Evolutionary conservation across 345 rosid species (phyloP).

Genomic region (Brassica carinata): DNA sequence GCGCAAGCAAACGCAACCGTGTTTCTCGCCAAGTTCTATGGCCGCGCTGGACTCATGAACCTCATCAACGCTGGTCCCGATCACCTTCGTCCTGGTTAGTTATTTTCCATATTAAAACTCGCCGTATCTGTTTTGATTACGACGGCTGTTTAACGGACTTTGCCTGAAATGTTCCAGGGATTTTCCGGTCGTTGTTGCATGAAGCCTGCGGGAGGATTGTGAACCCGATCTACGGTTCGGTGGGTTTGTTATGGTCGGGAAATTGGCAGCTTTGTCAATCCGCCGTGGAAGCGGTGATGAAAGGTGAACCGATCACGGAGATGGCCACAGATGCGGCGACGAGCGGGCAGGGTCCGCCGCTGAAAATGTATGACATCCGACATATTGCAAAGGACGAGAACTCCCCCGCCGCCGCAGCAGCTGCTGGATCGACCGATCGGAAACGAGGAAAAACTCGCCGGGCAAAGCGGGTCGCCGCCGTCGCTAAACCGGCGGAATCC

Average conservation of each 20-base stretch:
- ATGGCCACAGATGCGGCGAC: constrained; percentile 79
- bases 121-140: background rate
- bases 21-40: constrained; percentile 89
- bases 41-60: constrained; percentile 86
- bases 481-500: constrained; percentile 4
- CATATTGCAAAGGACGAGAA: constrained; percentile 80
- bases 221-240: constrained; percentile 96
- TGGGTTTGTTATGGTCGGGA: constrained; percentile 90
- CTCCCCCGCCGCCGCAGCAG: constrained; percentile 30
- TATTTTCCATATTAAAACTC: background rate
- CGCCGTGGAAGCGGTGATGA: constrained; percentile 88
- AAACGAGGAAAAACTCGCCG: constrained; percentile 27
- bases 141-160: too few species aligned
- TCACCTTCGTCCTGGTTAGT: constrained; percentile 71
- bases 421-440: constrained; percentile 18
- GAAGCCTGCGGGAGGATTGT: constrained; percentile 99
- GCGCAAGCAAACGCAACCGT: constrained; percentile 84
- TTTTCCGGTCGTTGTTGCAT: constrained; percentile 87
- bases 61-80: constrained; percentile 77
- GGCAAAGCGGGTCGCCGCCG: background rate
- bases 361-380: constrained; percentile 85
- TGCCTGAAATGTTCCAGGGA: constrained; percentile 49
- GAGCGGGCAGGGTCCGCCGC: constrained; percentile 72
- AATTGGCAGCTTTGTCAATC: constrained; percentile 94
- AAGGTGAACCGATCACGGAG: constrained; percentile 74